phyloP scores from a whole-genome alignment of 768 basidiomycete species.

The Hypsizygus marmoreus region DNA sequence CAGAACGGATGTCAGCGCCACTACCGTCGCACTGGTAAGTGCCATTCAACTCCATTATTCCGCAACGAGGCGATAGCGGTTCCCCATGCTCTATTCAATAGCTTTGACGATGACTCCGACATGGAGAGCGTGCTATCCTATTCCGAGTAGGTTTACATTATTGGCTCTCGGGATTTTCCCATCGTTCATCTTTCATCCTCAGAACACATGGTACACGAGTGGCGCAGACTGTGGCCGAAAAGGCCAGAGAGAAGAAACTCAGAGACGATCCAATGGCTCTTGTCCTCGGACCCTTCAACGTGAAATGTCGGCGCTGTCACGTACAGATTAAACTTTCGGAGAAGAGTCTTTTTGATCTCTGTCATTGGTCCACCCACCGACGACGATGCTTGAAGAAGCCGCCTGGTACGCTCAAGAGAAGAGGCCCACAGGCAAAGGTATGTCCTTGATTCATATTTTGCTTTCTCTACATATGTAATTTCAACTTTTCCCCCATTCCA shows the following conservation, averaged over 20 bases:
- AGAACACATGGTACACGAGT: conserved; percentile 11
- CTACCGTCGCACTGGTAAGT: no score
- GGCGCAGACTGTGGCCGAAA: conserved; percentile 43
- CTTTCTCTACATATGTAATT: not conserved
- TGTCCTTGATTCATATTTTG: conserved; percentile 1
- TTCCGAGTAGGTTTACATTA: conserved; percentile 12
- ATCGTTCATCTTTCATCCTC: not conserved
- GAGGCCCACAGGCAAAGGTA: conserved; percentile 7
- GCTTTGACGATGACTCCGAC: conserved; percentile 13
- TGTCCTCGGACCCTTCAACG: conserved; percentile 50
- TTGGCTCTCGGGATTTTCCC: not conserved
- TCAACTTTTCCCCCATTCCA: conserved; percentile 3
- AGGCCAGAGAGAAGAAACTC: conserved; percentile 51
- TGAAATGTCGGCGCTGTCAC: conserved; percentile 58
- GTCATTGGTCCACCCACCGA: conserved; percentile 69
- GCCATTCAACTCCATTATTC: no score
- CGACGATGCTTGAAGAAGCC: conserved; percentile 56
- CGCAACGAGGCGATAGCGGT: conserved; percentile 41
- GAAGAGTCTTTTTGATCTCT: conserved; percentile 66
- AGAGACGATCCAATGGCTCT: conserved; percentile 54
- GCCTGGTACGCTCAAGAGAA: conserved; percentile 9
- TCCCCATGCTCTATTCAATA: conserved; percentile 46
- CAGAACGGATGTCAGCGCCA: no score
- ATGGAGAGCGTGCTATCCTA: conserved; percentile 12
- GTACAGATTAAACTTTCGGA: conserved; percentile 62